Percentiles rank a stretch among this genome's conserved stretches.
These are phyloP conservation scores for Epipyxis sp. DNA, from an alignment of 108 stramenopile genomes.

Conservation along the genomic window DNA sequence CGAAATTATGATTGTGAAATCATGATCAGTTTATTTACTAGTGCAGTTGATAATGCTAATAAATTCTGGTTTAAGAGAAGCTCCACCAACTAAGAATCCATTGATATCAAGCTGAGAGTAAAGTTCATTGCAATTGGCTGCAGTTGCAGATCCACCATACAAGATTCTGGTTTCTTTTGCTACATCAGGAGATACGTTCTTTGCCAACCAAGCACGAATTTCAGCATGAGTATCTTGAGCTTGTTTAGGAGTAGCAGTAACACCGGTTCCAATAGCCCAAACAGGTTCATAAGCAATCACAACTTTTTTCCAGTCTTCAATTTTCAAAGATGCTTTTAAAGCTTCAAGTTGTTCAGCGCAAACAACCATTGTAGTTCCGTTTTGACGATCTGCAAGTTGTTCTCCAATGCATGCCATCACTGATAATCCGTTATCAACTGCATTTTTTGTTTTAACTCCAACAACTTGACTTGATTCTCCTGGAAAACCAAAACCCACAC, in stretches of 20 bases:
- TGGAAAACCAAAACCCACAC: constrained; percentile 79
- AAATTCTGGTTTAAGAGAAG: constrained; percentile 93
- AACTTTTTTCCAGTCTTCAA: constrained; percentile 79
- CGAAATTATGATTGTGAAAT: too few species aligned
- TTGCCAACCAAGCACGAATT: constrained; percentile 83
- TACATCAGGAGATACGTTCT: constrained; percentile 51
- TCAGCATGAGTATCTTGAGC: constrained; percentile 93
- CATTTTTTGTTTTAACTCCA: constrained; percentile 89
- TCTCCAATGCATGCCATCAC: constrained; percentile 98
- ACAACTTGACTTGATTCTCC: constrained; percentile 83
- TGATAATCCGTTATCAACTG: constrained; percentile 86
- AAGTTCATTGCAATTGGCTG: constrained; percentile 68
- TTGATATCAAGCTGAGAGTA: constrained; percentile 82
- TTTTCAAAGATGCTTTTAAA: constrained; percentile 49
- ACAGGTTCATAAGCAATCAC: constrained; percentile 94
- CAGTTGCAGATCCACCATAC: constrained; percentile 72
- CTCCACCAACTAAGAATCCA: constrained; percentile 92
- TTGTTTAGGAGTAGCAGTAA: constrained; percentile 98
- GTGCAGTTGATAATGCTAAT: constrained; percentile 75
- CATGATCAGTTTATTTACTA: too few species aligned
- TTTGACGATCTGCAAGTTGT: constrained; percentile 94
- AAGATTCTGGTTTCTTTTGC: constrained; percentile 61
- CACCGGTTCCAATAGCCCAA: constrained; percentile 97
- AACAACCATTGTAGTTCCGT: constrained; percentile 79
- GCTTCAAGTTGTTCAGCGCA: constrained; percentile 63